Percentiles rank a stretch among this genome's conserved stretches.
Conservation (phyloP, 2,329 filamentous ascomycete genomes). For the Dichotomopilus funicola region DNA sequence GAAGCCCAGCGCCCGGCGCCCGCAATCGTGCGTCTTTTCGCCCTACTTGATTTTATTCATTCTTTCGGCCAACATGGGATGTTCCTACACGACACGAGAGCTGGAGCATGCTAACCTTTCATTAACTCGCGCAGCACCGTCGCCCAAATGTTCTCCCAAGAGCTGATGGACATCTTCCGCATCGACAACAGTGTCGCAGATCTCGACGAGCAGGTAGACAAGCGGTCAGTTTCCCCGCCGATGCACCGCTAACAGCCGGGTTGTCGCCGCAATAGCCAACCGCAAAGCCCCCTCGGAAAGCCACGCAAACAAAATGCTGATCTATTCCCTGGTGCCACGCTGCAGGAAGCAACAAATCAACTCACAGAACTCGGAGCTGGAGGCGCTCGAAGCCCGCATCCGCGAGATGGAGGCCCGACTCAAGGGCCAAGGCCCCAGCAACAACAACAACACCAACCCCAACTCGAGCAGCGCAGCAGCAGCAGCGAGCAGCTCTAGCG, state of each 20-base stretch:
- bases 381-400: slow-evolving; percentile 76
- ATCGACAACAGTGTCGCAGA: slow-evolving; percentile 60
- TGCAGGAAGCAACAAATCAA: slow-evolving; percentile 72
- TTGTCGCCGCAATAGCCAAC: not conserved
- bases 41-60: slow-evolving; percentile 38
- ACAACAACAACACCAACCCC: not conserved
- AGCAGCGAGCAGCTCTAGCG: slow-evolving; percentile 23
- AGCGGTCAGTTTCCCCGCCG: slow-evolving; percentile 58
- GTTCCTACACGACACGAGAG: not conserved
- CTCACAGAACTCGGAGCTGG: slow-evolving; percentile 70
- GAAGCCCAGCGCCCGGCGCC: slow-evolving; percentile 70
- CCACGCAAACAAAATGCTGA: slow-evolving; percentile 6
- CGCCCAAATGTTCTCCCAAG: slow-evolving; percentile 77
- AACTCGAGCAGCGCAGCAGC: slow-evolving; percentile 19
- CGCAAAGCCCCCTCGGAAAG: slow-evolving; percentile 5
- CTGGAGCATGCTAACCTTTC: slow-evolving; percentile 12
- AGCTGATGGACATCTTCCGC: slow-evolving; percentile 83
- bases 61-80: slow-evolving; percentile 22
- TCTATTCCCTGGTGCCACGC: slow-evolving; percentile 31
- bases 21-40: slow-evolving; percentile 66
- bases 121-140: slow-evolving; percentile 57
- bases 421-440: slow-evolving; percentile 31
- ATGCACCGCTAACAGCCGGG: slow-evolving; percentile 8
- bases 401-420: slow-evolving; percentile 80
- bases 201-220: slow-evolving; percentile 56